Conservation (phyloP, 345 rosid genomes). For the Mercurialis annua region DNA sequence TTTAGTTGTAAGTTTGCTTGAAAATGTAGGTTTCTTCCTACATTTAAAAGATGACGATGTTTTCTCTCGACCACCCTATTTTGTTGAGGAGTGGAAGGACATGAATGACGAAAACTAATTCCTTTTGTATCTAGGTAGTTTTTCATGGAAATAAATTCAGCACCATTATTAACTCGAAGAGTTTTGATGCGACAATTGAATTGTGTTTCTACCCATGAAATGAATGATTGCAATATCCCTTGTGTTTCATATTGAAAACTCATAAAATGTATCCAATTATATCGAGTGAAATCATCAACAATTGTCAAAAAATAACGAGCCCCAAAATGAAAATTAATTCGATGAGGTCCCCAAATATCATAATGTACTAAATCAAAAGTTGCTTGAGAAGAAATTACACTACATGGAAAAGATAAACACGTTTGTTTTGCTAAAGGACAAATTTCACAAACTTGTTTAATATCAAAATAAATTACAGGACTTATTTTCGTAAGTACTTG, state of each 20-base stretch:
- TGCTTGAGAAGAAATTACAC: neutral
- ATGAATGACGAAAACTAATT: neutral
- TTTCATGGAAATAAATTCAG: neutral
- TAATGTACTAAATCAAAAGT: neutral
- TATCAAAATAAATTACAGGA: neutral
- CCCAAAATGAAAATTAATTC: neutral
- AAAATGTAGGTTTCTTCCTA: neutral
- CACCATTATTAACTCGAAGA: neutral
- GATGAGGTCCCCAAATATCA: neutral
- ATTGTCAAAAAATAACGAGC: neutral
- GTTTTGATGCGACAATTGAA: neutral
- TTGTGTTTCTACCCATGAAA: neutral
- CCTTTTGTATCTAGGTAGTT: neutral
- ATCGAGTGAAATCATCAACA: neutral
- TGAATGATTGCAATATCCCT: neutral
- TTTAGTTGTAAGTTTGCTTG: too few species aligned
- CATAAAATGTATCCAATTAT: neutral
- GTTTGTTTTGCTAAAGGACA: neutral
- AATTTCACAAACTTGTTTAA: neutral
- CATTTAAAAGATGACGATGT: neutral
- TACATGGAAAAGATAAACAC: neutral
- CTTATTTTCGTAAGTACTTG: neutral
- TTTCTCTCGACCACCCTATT: neutral
- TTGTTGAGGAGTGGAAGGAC: neutral
- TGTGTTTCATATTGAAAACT: neutral